Base-by-base conservation (phyloP, 2,329 filamentous ascomycete genomes). In the Aspergillus clavatus region DNA sequence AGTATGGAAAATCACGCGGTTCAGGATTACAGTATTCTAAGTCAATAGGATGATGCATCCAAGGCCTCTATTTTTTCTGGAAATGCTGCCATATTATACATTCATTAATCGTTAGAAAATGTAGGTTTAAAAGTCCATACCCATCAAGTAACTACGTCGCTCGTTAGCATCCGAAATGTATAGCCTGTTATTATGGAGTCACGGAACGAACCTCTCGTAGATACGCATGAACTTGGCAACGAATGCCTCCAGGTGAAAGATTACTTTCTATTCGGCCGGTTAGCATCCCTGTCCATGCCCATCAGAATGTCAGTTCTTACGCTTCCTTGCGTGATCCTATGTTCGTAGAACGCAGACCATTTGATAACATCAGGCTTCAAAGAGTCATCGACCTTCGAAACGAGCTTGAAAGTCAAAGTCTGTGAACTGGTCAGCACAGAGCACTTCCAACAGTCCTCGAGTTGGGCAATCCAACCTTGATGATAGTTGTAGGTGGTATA, bases 181-280 rank as follows among this genome's bases (percentile, higher is more conserved):
- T 16, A 26, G 14, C 8, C 10, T 4, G 7, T 27, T 1, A 36
- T n/a, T n/a, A 28, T 8, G 21, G 39, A n/a, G 2, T n/a, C 21
- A 37, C 38, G 43, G 11, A 22, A 64, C 73, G 53, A 82, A 94
- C 82, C 89, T 91, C 74, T 98, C 93, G 52, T 91, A 80, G 56
- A 97, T 82, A 57, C 91, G 82, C 91, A 98, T 97, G 66, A 97
- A 95, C 73, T 96, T 97, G 46, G 91, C 91, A 47, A 98, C 93
- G 69, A 98, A 98, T 3, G 93, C 93, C 70, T 98, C 94, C 3
- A 98, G 74, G 63, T 98, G 94, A 70, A 98, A 98, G 52, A 98
- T 97, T 47, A 95, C 87, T 77, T 98, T 98, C 68, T 75, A 47
- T 46, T 53, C 12, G 40, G 16, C 0, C 16, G 14, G 29, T 55